A percentile compares a stretch with the other conserved stretches of the same genome.
Conservation (phyloP, 148 eudicot species). For the Fallopia convolvulus region DNA sequence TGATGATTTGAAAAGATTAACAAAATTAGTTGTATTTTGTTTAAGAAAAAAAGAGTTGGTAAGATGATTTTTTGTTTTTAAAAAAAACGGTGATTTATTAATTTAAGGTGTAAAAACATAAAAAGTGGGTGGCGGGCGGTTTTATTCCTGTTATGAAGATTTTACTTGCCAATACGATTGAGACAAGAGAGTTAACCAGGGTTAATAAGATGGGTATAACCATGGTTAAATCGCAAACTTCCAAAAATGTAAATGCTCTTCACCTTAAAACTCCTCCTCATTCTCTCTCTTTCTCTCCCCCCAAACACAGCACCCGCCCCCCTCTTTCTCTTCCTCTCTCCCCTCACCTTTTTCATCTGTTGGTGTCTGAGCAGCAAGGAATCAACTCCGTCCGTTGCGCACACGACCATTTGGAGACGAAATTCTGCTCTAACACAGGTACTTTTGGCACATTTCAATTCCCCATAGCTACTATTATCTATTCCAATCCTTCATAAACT, state of each 20-base stretch:
- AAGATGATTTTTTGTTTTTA: no score
- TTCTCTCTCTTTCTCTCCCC: neutral
- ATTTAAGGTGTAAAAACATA: no score
- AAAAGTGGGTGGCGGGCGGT: no score
- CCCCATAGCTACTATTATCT: no score
- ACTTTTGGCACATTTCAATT: neutral
- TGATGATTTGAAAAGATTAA: no score
- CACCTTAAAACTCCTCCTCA: conserved; percentile 1
- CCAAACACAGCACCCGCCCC: neutral
- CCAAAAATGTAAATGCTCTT: neutral
- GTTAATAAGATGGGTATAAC: neutral
- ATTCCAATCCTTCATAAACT: no score
- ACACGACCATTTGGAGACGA: neutral
- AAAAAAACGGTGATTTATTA: no score
- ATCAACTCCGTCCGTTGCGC: neutral
- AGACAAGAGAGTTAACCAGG: neutral
- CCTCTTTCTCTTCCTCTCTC: neutral
- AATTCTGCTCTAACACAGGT: neutral
- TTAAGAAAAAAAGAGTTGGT: no score
- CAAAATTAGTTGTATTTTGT: no score
- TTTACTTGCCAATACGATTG: neutral
- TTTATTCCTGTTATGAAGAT: no score
- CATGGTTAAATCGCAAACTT: neutral
- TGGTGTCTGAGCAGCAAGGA: neutral
- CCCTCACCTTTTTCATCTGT: neutral